Percentiles rank a stretch among this genome's conserved stretches.
These are phyloP conservation scores for Colletotrichum karsti DNA, from an alignment of 2,329 filamentous ascomycete species.

Conservation along the genomic window DNA sequence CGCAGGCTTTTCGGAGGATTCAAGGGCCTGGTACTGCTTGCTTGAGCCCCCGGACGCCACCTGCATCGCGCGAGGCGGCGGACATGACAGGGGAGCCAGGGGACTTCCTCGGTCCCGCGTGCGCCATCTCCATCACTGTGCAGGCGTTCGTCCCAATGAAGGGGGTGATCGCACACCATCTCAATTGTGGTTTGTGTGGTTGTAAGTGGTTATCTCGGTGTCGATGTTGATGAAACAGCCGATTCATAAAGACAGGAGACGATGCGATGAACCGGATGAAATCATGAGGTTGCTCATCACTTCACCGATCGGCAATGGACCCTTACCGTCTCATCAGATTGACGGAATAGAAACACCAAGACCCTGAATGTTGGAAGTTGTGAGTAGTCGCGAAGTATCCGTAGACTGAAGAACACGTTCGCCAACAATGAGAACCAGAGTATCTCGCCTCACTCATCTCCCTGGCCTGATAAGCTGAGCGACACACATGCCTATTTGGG, in stretches of 20 bases:
- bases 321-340: neutral
- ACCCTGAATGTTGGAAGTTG: neutral
- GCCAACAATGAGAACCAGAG: no score
- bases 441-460: neutral
- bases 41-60: constrained; percentile 11
- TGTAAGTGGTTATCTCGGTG: neutral
- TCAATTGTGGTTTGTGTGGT: neutral
- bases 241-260: neutral
- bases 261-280: neutral
- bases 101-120: constrained; percentile 4
- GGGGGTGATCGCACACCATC: neutral
- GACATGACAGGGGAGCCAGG: neutral
- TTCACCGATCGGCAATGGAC: neutral
- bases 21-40: neutral
- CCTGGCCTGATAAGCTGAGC: neutral
- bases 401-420: no score
- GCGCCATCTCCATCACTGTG: constrained; percentile 14
- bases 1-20: constrained; percentile 1
- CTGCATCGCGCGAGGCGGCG: neutral
- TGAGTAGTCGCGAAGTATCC: no score
- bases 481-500: constrained; percentile 13
- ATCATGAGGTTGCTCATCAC: neutral
- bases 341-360: neutral
- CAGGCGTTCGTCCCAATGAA: constrained; percentile 21
- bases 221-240: neutral